Evolutionary conservation across 2,329 filamentous ascomycete genomes (phyloP), one percentile per base, ranked within the genome.

Genomic region (Phialophora expanda): DNA sequence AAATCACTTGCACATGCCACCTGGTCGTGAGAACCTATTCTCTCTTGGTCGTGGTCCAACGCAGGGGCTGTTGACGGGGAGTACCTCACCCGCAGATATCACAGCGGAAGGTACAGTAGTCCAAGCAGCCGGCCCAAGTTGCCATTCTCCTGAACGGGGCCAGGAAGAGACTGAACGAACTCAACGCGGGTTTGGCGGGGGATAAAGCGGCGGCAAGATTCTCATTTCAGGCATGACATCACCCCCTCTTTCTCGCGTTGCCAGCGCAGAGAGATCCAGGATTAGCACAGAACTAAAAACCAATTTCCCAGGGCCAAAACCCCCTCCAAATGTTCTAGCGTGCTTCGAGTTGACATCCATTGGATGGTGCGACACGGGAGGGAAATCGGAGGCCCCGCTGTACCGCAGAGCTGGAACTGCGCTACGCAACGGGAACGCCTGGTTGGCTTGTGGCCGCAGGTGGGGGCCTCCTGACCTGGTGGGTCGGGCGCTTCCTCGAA

Each of bases 371-470:
- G 46, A 44, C 61, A 30, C 61, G 61, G 53, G 22, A 56, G 24
- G 51, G 38, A 59, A 32, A 14, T 24, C 8, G 61, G 17, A 50
- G 41, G 44, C 48, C 65, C 66, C 64, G 57, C 64, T 57, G 65
- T 67, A 69, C 67, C 67, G 65, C 67, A 66, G 53, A 38, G 62
- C 67, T 69, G 67, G 67, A 64, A 69, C 62, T 44, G 57, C 32
- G 51, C 58, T 62, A 17, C 32, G 22, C 11, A 4, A 54, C 44
- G 63, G 56, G 44, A 41, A 38, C 66, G 56, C 26, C 46, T 65
- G n/a, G 62, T 64, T 65, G 59, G 66, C 17, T 22, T 24, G 12
- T 2, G 11, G 3, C 8, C 9, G 7, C 12, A 17, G 14, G 38
- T 48, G 57, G 38, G 30, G 44, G 17, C 17, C 24, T 14, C 46